phyloP scores from a whole-genome alignment of 1,284 basidiomycete species.

The Leccinum fallax region DNA sequence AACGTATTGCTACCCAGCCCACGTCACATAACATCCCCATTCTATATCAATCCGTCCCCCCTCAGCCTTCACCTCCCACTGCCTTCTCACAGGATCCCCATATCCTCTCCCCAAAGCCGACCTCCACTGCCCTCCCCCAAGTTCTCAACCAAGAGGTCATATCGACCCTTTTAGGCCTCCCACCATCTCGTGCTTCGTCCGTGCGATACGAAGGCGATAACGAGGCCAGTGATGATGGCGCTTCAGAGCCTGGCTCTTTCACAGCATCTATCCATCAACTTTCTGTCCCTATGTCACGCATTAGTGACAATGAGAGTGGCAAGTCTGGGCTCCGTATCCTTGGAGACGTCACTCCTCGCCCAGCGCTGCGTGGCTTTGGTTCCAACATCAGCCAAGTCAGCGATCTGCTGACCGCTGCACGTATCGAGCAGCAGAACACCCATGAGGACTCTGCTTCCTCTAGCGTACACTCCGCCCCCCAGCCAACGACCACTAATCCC shows the following conservation, averaged over 20 bases:
- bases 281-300: constrained; percentile 18
- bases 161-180: constrained; percentile 54
- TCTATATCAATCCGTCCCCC: constrained; percentile 2
- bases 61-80: constrained; percentile 16
- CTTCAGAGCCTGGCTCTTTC: constrained; percentile 44
- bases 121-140: constrained; percentile 49
- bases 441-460: constrained; percentile 8
- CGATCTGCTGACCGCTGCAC: constrained; percentile 33
- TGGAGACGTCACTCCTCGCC: constrained; percentile 55
- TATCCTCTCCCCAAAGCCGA: constrained; percentile 50
- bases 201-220: constrained; percentile 64
- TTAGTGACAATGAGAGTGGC: constrained; percentile 15
- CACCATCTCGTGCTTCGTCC: constrained; percentile 54
- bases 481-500: not conserved
- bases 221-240: constrained; percentile 52
- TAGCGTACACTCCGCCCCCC: constrained; percentile 6
- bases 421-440: constrained; percentile 22
- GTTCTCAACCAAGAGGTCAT: constrained; percentile 68
- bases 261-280: constrained; percentile 41
- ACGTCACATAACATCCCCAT: constrained; percentile 8
- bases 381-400: constrained; percentile 37
- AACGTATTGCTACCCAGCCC: constrained; percentile 9
- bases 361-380: constrained; percentile 41
- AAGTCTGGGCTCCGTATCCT: constrained; percentile 31
- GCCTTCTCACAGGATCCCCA: constrained; percentile 33